Conservation (phyloP, 768 basidiomycete genomes). For the Russula griseocarnosa region DNA sequence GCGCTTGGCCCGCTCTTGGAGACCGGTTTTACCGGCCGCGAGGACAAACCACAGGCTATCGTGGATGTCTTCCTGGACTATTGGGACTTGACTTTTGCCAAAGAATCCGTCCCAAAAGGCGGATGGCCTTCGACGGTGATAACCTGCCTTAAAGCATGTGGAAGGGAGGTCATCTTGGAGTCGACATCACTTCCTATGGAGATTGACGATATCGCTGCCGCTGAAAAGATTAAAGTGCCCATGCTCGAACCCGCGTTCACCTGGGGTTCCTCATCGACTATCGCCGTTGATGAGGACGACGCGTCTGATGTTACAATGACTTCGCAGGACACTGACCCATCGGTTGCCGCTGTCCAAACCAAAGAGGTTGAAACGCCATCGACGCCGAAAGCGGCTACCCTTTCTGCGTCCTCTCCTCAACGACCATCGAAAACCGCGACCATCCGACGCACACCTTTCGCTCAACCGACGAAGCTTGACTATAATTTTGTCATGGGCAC, state of each 20-base stretch:
- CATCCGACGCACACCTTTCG: slow-evolving; percentile 7
- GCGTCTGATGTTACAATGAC: slow-evolving; percentile 13
- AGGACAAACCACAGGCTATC: slow-evolving; percentile 43
- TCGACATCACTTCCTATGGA: slow-evolving; percentile 1
- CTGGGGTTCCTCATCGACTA: slow-evolving; percentile 24
- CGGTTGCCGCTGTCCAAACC: neutral
- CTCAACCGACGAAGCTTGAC: slow-evolving; percentile 23
- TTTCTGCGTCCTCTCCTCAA: slow-evolving; percentile 16
- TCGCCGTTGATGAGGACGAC: slow-evolving; percentile 20
- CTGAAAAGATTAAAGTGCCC: neutral
- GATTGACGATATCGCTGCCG: neutral
- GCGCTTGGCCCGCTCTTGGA: slow-evolving; percentile 49
- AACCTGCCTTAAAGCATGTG: slow-evolving; percentile 34
- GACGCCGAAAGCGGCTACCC: slow-evolving; percentile 18
- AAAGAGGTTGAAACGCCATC: slow-evolving; percentile 10
- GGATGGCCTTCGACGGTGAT: slow-evolving; percentile 55
- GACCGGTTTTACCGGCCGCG: slow-evolving; percentile 53
- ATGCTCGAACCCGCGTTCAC: slow-evolving; percentile 10
- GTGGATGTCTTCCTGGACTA: slow-evolving; percentile 56
- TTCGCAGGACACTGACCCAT: slow-evolving; percentile 16
- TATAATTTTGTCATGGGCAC: slow-evolving; percentile 10
- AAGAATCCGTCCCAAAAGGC: slow-evolving; percentile 39
- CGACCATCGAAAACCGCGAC: slow-evolving; percentile 26
- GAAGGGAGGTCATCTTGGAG: slow-evolving; percentile 19
- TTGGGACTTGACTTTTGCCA: slow-evolving; percentile 52